Base-by-base conservation (phyloP, 306 rosid species). In the Alnus glutinosa region DNA sequence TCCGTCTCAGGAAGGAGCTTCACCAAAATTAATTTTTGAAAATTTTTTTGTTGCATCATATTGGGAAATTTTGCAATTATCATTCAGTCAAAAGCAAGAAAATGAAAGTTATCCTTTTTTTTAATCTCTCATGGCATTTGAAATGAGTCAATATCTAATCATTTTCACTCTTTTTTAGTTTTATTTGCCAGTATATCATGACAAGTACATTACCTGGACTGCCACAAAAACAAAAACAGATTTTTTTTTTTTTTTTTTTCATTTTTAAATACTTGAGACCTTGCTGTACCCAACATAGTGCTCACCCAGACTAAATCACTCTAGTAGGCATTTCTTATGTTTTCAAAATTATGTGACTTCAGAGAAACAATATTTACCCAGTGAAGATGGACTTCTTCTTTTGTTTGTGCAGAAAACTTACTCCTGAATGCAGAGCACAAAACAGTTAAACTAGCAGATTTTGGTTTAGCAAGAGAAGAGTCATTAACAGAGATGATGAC, bases 401-500 rank as follows among this genome's bases (percentile, higher is more conserved):
- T 75, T 63, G 39, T 51, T 77, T 73, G 82, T 84, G 89, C 94
- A 94, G 97, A 94, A 83, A 94, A 91, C 86, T 87, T 94, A 74
- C 92, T 94, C 61, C 79, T 94, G 85, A 91, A 92, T 52, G 92
- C 90, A 54, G 95, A 94, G 80, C 91, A 89, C 70, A 90, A 86
- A 86, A 87, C 91, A 47, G 93, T 94, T 46, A 92, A 92, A 82
- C 89, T 94, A 62, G 97, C 97, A 58, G 98, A 94, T 88, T 94
- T 94, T 84, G 98, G 98, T 70, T 89, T 92, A 85, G 97, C 97
- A 28, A 88, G 97, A 86, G 98, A 94, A 81, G 98, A 94, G 85
- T 85, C 98, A 11, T 82, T 94, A 70, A 94, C 97, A 32, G 97
- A 94, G 89, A 94, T 91, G 95, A 94, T 94, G 98, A 92, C 98